These are phyloP conservation scores for Daldinia eschscholtzii DNA, from an alignment of 2,329 filamentous ascomycete species.

Conservation along the genomic window DNA sequence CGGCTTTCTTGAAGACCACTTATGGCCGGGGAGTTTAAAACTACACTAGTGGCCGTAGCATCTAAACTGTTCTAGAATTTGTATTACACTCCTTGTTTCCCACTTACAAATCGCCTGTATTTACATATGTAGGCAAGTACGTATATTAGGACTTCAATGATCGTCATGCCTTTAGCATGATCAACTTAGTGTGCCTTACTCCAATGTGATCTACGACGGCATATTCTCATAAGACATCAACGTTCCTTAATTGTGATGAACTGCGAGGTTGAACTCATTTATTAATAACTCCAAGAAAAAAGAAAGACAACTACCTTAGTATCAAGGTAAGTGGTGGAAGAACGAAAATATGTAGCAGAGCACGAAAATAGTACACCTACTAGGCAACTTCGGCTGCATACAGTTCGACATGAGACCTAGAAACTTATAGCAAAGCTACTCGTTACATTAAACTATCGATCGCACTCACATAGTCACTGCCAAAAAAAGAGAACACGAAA, in stretches of 20 bases:
- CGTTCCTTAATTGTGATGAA: not conserved
- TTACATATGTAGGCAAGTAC: not conserved
- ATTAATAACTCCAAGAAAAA: not conserved
- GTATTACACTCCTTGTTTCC: not conserved
- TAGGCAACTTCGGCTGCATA: not conserved
- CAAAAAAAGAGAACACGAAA: slow-evolving; percentile 3
- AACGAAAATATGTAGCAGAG: not conserved
- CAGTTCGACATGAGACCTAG: not conserved
- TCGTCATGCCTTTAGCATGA: no score
- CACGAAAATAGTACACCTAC: not conserved
- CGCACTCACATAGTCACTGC: not conserved
- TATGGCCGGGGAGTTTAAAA: not conserved
- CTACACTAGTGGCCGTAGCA: no score
- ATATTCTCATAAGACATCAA: not conserved
- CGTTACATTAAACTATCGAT: slow-evolving; percentile 3
- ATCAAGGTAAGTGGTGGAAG: not conserved
- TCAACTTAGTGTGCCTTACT: not conserved
- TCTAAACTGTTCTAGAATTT: not conserved
- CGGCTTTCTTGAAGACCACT: no score
- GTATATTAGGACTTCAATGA: no score
- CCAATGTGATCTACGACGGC: not conserved
- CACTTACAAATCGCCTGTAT: not conserved
- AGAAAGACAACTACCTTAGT: not conserved
- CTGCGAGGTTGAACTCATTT: not conserved
- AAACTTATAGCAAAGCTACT: slow-evolving; percentile 1